Conservation (phyloP, 257 asterid species). For the Ocimum tenuiflorum region DNA sequence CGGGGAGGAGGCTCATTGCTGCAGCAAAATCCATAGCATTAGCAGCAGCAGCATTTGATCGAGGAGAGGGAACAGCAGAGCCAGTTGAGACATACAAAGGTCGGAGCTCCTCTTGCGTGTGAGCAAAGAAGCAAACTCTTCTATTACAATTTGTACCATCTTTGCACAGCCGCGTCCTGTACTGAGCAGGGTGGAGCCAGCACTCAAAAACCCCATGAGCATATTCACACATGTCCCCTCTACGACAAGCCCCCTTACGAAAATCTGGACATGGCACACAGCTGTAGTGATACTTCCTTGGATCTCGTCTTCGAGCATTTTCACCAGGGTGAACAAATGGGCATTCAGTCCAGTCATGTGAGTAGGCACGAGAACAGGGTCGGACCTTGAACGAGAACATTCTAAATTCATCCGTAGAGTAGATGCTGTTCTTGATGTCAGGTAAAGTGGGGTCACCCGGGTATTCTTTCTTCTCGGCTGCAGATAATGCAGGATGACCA, state of each 20-base stretch:
- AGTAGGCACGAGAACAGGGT: conserved; percentile 82
- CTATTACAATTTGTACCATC: conserved; percentile 64
- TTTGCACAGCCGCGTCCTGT: conserved; percentile 76
- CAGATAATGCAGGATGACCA: conserved; percentile 21
- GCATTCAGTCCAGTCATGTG: conserved; percentile 97
- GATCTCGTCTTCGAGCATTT: conserved; percentile 82
- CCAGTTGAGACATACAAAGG: conserved; percentile 75
- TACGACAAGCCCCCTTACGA: conserved; percentile 75
- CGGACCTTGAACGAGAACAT: conserved; percentile 82
- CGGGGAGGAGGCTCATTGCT: conserved; percentile 56
- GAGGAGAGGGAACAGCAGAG: conserved; percentile 72
- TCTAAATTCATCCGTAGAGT: conserved; percentile 75
- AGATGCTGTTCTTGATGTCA: conserved; percentile 73
- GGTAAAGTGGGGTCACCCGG: conserved; percentile 77
- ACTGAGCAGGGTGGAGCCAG: conserved; percentile 92
- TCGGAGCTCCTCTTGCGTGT: conserved; percentile 65
- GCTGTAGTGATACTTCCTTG: conserved; percentile 71
- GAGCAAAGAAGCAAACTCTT: conserved; percentile 89
- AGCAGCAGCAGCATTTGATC: conserved; percentile 34
- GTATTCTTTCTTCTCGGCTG: conserved; percentile 61
- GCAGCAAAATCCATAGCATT: conserved; percentile 56
- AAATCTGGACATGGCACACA: conserved; percentile 82
- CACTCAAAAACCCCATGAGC: conserved; percentile 88
- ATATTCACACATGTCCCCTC: conserved; percentile 80
- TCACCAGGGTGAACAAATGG: conserved; percentile 94